Base-by-base conservation (phyloP, 2,329 filamentous ascomycete species). In the Botrytis paeoniae region DNA sequence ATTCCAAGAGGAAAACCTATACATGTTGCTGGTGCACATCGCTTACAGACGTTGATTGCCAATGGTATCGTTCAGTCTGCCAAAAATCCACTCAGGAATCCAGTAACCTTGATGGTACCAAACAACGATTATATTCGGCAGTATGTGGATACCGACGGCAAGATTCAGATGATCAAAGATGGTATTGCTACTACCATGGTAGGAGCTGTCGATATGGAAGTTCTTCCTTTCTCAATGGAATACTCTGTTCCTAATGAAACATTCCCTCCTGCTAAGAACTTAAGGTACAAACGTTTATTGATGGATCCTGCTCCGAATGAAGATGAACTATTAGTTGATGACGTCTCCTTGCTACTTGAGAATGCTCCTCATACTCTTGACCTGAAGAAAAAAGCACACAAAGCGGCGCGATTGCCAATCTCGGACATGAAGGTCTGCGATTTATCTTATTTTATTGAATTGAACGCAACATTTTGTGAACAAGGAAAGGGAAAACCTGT, bases 91-190 rank as follows among this genome's bases (percentile, higher is more conserved):
- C 39, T 29, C 9, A 22, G 37, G 29, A 29, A 68, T 16, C 64
- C 64, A 68, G 39, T 68, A 68, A 57, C 64, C 48, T 29, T 68
- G 32, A 57, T 68, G 64, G 48, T 68, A 32, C n/a, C 64, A 37
- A 20, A 8, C 4, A 68, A 68, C 37, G n/a, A 32, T 39, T 39
- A 68, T 68, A n/a, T 68, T 4, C 45, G 39, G 10, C 64, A 68
- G 14, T 54, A 68, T 68, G 64, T 68, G 25, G 64, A 68, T 10
- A 39, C 35, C 9, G 18, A 68, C 14, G 64, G 64, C 32, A 41
- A 29, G 48, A 25, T 68, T 68, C 25, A 57, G 16, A 54, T 68
- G 18, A 41, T 68, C 25, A n/a, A 22, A 39, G 25, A 68, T 41
- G 45, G 45, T 10, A 14, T 68, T 29, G 64, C 64, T 54, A 68